Conservation (phyloP, 1,139 yeast genomes). For the Saccharomyces hybrid region DNA sequence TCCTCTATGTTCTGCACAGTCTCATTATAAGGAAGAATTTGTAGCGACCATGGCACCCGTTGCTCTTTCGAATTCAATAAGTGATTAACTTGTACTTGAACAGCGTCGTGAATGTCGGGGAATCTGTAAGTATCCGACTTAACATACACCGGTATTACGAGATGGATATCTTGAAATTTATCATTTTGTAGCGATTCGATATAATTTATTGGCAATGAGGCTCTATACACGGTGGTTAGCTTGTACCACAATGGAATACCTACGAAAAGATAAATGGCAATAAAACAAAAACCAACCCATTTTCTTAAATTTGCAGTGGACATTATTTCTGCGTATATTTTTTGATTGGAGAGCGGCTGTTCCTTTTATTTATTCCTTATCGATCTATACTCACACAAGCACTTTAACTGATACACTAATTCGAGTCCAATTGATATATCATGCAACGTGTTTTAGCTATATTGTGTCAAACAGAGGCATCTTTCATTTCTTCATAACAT, state of each 20-base stretch:
- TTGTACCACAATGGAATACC: slow-evolving; percentile 70
- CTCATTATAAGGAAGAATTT: slow-evolving; percentile 22
- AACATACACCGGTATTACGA: slow-evolving; percentile 45
- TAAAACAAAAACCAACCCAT: slow-evolving; percentile 22
- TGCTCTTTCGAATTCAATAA: slow-evolving; percentile 18
- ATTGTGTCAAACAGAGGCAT: not conserved
- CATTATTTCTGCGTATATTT: slow-evolving; percentile 2
- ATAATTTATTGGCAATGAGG: slow-evolving; percentile 55
- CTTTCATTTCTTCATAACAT: not conserved
- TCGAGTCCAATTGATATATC: not conserved
- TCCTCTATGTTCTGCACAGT: slow-evolving; percentile 8
- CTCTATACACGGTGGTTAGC: slow-evolving; percentile 69
- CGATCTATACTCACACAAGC: not conserved
- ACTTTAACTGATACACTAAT: not conserved
- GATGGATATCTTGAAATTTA: slow-evolving; percentile 23
- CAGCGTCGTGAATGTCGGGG: slow-evolving; percentile 41
- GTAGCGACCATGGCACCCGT: slow-evolving; percentile 27
- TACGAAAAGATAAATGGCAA: slow-evolving; percentile 40
- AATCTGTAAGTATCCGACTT: slow-evolving; percentile 32
- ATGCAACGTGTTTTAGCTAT: not conserved
- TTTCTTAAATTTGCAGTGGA: slow-evolving; percentile 16
- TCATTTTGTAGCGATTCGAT: slow-evolving; percentile 40
- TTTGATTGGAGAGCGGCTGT: not conserved
- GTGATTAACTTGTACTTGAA: slow-evolving; percentile 35
- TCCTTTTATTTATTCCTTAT: not conserved